A percentile compares a stretch with the other conserved stretches of the same genome.
Evolutionary conservation across 768 basidiomycete genomes (phyloP).

Genomic region (Rhizopogon vinicolor): DNA sequence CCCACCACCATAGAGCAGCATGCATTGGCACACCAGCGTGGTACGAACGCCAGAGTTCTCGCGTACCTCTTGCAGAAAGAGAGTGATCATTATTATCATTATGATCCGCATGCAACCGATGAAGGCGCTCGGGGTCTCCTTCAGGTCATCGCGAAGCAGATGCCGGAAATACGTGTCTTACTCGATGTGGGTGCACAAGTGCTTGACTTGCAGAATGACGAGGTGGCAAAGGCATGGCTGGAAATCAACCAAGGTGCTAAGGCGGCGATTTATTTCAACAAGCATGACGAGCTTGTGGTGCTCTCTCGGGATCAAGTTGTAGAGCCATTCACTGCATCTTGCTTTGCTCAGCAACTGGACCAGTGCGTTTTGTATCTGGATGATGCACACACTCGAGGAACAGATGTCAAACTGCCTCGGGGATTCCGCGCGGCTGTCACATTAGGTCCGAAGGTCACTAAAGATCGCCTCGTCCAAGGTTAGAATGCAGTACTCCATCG

Average conservation of each 20-base stretch:
- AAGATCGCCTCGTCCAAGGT: slow-evolving; percentile 51
- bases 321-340: slow-evolving; percentile 36
- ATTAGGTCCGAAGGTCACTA: slow-evolving; percentile 45
- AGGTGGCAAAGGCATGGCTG: slow-evolving; percentile 26
- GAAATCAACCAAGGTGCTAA: slow-evolving; percentile 15
- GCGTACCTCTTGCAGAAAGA: slow-evolving; percentile 23
- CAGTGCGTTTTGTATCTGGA: slow-evolving; percentile 47
- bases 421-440: slow-evolving; percentile 42
- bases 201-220: slow-evolving; percentile 10
- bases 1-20: slow-evolving; percentile 13
- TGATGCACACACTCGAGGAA: slow-evolving; percentile 45
- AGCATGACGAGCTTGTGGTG: slow-evolving; percentile 29
- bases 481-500: background rate
- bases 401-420: slow-evolving; percentile 45
- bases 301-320: slow-evolving; percentile 31
- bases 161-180: slow-evolving; percentile 37
- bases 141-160: slow-evolving; percentile 23
- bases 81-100: slow-evolving; percentile 35
- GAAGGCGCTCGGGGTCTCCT: slow-evolving; percentile 22
- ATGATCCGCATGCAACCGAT: slow-evolving; percentile 16
- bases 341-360: slow-evolving; percentile 30
- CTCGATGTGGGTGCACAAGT: slow-evolving; percentile 50
- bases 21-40: slow-evolving; percentile 32
- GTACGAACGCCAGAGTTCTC: slow-evolving; percentile 40
- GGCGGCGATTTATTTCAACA: slow-evolving; percentile 41